Conservation (phyloP, 108 stramenopile species). For the Halocafeteria seosinensis region DNA sequence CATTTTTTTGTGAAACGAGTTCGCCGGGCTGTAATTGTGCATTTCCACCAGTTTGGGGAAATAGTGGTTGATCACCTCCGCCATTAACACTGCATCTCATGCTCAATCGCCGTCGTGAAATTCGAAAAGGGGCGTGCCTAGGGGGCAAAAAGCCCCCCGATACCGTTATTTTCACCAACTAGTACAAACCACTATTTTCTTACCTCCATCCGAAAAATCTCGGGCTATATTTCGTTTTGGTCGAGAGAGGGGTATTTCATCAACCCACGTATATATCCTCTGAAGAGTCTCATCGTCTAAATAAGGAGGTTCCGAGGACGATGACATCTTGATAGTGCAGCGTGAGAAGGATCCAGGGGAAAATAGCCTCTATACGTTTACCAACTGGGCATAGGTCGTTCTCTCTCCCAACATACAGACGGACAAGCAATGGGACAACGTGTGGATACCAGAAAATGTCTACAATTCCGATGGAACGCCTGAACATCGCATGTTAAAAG, state of each 20-base stretch:
- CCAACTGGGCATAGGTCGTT: too few species aligned
- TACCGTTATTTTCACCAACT: too few species aligned
- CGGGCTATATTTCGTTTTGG: slow-evolving; percentile 47
- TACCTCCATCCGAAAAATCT: slow-evolving; percentile 48
- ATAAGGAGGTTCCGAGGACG: too few species aligned
- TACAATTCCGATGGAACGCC: too few species aligned
- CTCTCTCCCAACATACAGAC: too few species aligned
- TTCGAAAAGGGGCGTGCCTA: not conserved
- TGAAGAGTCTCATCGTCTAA: slow-evolving; percentile 22
- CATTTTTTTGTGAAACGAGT: slow-evolving; percentile 32
- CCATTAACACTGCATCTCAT: slow-evolving; percentile 21
- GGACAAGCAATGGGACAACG: too few species aligned
- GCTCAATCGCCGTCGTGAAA: not conserved
- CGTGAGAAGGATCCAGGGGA: too few species aligned
- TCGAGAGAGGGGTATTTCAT: slow-evolving; percentile 41
- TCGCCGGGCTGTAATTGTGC: slow-evolving; percentile 46
- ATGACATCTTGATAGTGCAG: too few species aligned
- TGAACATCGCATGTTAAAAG: too few species aligned
- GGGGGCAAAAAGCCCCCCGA: not conserved
- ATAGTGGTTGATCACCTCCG: slow-evolving; percentile 45
- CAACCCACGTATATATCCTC: slow-evolving; percentile 44
- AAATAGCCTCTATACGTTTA: too few species aligned
- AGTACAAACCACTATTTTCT: too few species aligned
- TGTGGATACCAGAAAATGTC: too few species aligned
- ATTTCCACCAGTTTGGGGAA: slow-evolving; percentile 44